A percentile compares a stretch with the other conserved stretches of the same genome.
phyloP scores from a whole-genome alignment of 495 filamentous ascomycete species.

The Penicillium chermesinum region DNA sequence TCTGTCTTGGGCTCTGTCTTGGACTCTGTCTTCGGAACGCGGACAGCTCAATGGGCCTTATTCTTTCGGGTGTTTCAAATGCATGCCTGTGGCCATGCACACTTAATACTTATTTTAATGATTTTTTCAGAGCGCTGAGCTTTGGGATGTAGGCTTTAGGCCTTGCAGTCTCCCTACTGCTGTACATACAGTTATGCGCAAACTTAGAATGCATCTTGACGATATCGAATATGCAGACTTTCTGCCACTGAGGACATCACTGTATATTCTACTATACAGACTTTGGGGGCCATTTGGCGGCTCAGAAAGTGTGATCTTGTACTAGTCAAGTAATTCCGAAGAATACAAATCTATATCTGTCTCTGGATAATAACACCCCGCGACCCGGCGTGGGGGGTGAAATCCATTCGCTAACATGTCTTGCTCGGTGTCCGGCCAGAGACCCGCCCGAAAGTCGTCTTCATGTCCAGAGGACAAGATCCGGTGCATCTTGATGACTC shows the following conservation, averaged over 20 bases:
- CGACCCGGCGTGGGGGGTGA: conserved; percentile 18
- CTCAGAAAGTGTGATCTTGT: too few species aligned
- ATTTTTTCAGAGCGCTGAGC: not conserved
- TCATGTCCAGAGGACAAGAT: conserved; percentile 2
- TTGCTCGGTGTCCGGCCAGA: conserved; percentile 17
- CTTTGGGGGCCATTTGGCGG: conserved; percentile 34
- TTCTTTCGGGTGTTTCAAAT: too few species aligned
- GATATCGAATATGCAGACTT: too few species aligned
- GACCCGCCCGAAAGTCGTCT: conserved; percentile 3
- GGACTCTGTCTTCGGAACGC: not conserved
- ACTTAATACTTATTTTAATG: conserved; percentile 14
- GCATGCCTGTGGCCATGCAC: conserved; percentile 2
- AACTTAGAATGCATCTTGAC: conserved; percentile 3
- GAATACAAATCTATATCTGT: too few species aligned
- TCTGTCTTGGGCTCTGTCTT: not conserved
- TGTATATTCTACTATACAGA: conserved; percentile 13
- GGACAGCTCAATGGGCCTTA: too few species aligned
- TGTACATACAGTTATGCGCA: conserved; percentile 9
- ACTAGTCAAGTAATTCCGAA: too few species aligned
- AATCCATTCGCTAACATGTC: conserved; percentile 19
- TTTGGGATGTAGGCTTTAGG: not conserved
- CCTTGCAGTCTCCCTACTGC: conserved; percentile 5
- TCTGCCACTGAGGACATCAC: too few species aligned
- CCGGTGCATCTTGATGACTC: conserved; percentile 23
- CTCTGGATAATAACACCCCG: conserved; percentile 22